Evolutionary conservation across 495 filamentous ascomycete genomes (phyloP), one percentile per base, ranked within the genome.

Genomic region (Penicillium herquei): DNA sequence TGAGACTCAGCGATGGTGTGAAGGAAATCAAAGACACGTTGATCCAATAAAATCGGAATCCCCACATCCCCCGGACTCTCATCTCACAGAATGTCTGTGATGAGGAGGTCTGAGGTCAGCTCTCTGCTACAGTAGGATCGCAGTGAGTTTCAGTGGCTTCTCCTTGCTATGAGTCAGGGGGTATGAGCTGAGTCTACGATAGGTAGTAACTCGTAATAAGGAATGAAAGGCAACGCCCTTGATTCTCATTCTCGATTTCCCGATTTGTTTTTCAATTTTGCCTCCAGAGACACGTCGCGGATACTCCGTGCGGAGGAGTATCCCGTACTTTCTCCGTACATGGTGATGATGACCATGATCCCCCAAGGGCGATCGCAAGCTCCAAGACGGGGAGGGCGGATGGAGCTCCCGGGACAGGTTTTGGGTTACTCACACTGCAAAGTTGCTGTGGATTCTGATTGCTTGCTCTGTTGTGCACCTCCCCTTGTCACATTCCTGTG

Each of bases 401-500:
- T 39, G 43, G 34, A 18, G 18, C 37, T 42, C 54, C 61, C 44
- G 43, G 16, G 39, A n/a, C 44, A 34, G 33, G 30, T 9, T 39
- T 55, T 58, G 55, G 49, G 62, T 62, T 61, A 61, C 61, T 57
- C 62, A 61, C 35, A 50, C 54, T 61, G 61, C 47, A 47, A 2
- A 26, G 35, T 49, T 41, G 51, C 32, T 11, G 32, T 44, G 52
- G 50, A 53, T n/a, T 30, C 32, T 49, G 50, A 49, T 48, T 48
- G 45, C 7, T 51, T 41, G 49, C 49, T 37, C 17, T 31, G 35
- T 45, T 47, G 46, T 54, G 44, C 45, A 46, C 41, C 46, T 48
- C 41, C 47, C 47, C 42, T 49, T 55, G 51, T 59, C 51, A 54
- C 57, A 56, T 51, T 59, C 57, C 31, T 37, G 33, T 33, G 52